Percentiles rank a stretch among this genome's conserved stretches.
Conservation (phyloP, 768 basidiomycete genomes). For the Pisolithus sp. region DNA sequence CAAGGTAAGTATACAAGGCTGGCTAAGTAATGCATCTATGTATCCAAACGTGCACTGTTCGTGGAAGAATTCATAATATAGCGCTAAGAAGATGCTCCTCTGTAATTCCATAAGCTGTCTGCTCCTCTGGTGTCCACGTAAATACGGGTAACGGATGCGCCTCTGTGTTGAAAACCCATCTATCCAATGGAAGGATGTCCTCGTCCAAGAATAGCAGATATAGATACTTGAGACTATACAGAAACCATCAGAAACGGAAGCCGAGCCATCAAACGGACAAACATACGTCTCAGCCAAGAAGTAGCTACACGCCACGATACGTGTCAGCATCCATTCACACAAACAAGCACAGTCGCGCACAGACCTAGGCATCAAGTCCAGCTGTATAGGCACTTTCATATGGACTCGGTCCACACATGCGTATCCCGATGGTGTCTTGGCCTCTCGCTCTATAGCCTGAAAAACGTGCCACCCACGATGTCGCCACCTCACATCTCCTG, state of each 20-base stretch:
- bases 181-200: slow-evolving; percentile 28
- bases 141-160: slow-evolving; percentile 34
- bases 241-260: neutral
- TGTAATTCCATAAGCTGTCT: slow-evolving; percentile 9
- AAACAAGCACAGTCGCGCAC: slow-evolving; percentile 8
- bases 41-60: too few relatives aligned
- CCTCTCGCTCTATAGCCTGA: slow-evolving; percentile 53
- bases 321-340: neutral
- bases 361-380: slow-evolving; percentile 72
- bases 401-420: slow-evolving; percentile 50
- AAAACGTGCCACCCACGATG: slow-evolving; percentile 68
- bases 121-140: slow-evolving; percentile 20
- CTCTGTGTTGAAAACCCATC: slow-evolving; percentile 35
- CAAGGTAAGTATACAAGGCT: too few relatives aligned
- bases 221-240: slow-evolving; percentile 17
- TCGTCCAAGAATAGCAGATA: slow-evolving; percentile 25
- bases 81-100: too few relatives aligned
- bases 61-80: too few relatives aligned
- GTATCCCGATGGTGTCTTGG: slow-evolving; percentile 57
- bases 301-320: slow-evolving; percentile 28
- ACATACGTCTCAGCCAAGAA: slow-evolving; percentile 30
- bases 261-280: neutral
- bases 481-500: slow-evolving; percentile 64
- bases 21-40: too few relatives aligned
- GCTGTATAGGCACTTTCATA: slow-evolving; percentile 28